phyloP scores from a whole-genome alignment of 2,329 filamentous ascomycete genomes.

The Microsporum ferrugineum region DNA sequence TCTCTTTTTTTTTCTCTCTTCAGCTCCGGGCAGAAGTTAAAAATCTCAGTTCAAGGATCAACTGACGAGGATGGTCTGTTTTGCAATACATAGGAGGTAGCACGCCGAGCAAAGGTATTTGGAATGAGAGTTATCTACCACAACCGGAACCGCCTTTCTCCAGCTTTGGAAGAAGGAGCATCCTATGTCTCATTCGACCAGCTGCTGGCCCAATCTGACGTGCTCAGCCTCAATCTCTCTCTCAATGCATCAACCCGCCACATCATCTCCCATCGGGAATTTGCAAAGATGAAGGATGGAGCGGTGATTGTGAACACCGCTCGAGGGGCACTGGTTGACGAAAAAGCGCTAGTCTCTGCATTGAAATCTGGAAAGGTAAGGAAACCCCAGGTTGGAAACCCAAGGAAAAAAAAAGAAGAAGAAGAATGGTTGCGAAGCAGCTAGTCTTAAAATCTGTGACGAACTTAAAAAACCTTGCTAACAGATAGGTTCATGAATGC shows the following conservation, averaged over 20 bases:
- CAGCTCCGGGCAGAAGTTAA: not conserved
- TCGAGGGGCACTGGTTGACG: constrained; percentile 28
- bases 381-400: not conserved
- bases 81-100: constrained; percentile 31
- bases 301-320: constrained; percentile 29
- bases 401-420: not conserved
- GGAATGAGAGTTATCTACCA: constrained; percentile 40
- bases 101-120: constrained; percentile 34
- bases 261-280: constrained; percentile 37
- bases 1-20: not conserved
- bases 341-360: constrained; percentile 36
- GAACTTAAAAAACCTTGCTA: not conserved
- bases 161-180: constrained; percentile 32
- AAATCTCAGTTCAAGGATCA: not conserved
- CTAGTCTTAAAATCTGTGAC: not conserved
- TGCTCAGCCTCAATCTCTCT: constrained; percentile 37
- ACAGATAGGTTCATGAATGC: not conserved
- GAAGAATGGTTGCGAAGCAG: not conserved
- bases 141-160: constrained; percentile 33
- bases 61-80: constrained; percentile 1
- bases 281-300: constrained; percentile 28
- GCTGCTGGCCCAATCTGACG: constrained; percentile 35
- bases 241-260: constrained; percentile 36
- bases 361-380: constrained; percentile 35
- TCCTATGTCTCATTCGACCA: constrained; percentile 38